A percentile compares a stretch with the other conserved stretches of the same genome.
These are phyloP conservation scores for Hysterangium stoloniferum DNA, from an alignment of 768 basidiomycete species.

Conservation along the genomic window DNA sequence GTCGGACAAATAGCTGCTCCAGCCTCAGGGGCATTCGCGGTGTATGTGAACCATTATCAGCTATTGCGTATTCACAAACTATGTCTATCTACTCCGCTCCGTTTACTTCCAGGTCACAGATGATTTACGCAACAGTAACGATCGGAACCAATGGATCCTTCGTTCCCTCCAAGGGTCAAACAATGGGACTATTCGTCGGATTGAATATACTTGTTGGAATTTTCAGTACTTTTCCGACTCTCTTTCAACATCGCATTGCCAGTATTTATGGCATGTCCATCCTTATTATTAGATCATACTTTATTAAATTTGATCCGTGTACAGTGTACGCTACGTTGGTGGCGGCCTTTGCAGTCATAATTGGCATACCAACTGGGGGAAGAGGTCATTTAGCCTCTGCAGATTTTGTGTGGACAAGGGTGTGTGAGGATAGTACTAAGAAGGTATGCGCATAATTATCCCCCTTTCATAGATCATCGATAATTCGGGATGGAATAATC, in stretches of 20 bases:
- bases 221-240: slow-evolving; percentile 31
- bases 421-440: neutral
- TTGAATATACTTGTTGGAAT: slow-evolving; percentile 39
- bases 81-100: too few relatives aligned
- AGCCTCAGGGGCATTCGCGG: slow-evolving; percentile 26
- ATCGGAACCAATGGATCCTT: slow-evolving; percentile 49
- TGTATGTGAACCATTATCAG: slow-evolving; percentile 15
- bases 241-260: slow-evolving; percentile 27
- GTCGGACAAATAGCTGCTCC: slow-evolving; percentile 22
- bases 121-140: slow-evolving; percentile 52
- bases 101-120: slow-evolving; percentile 32
- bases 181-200: slow-evolving; percentile 61
- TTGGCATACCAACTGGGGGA: slow-evolving; percentile 31
- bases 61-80: too few relatives aligned
- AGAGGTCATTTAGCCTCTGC: slow-evolving; percentile 4
- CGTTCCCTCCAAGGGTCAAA: slow-evolving; percentile 47
- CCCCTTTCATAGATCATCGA: slow-evolving; percentile 28
- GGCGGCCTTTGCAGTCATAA: slow-evolving; percentile 33
- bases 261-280: slow-evolving; percentile 16
- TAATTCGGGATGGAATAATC: slow-evolving; percentile 34
- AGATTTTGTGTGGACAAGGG: slow-evolving; percentile 20
- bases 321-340: slow-evolving; percentile 40
- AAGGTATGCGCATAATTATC: slow-evolving; percentile 22
- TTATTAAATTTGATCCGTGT: neutral
- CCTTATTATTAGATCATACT: neutral